A percentile compares a stretch with the other conserved stretches of the same genome.
These are phyloP conservation scores for Tuber calosporum DNA, from an alignment of 495 filamentous ascomycete genomes.

Conservation along the genomic window DNA sequence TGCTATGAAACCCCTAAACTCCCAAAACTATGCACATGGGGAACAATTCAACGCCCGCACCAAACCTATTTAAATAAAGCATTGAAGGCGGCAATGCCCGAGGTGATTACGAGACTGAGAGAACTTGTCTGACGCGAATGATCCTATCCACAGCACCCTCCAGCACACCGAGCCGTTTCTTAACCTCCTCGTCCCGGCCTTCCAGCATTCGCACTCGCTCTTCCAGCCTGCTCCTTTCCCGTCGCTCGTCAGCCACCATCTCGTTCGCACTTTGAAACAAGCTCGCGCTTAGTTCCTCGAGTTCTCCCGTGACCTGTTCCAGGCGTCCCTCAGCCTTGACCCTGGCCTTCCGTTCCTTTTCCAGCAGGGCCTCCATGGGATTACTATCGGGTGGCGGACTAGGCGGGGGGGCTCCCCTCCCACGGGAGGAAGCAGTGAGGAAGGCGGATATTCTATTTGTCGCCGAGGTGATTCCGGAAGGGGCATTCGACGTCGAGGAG, in stretches of 20 bases:
- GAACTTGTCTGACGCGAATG: constrained; percentile 59
- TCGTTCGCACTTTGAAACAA: constrained; percentile 93
- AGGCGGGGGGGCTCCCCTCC: constrained; percentile 35
- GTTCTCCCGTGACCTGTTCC: constrained; percentile 62
- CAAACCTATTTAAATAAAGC: background rate
- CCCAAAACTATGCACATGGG: background rate
- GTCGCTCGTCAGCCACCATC: constrained; percentile 88
- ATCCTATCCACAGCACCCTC: constrained; percentile 75
- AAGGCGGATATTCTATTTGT: constrained; percentile 57
- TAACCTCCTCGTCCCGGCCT: constrained; percentile 62
- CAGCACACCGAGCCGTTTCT: constrained; percentile 60
- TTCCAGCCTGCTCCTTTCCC: constrained; percentile 70
- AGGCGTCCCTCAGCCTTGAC: constrained; percentile 67
- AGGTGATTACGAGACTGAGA: constrained; percentile 36
- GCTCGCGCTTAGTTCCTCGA: constrained; percentile 80
- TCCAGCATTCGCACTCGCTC: constrained; percentile 65
- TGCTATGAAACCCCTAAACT: background rate
- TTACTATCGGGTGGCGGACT: constrained; percentile 49
- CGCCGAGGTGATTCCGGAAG: constrained; percentile 43
- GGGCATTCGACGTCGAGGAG: constrained; percentile 43
- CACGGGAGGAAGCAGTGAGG: constrained; percentile 46
- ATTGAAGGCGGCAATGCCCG: background rate
- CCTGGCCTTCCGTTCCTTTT: constrained; percentile 63
- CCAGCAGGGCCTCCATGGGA: constrained; percentile 50
- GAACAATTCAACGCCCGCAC: background rate